Conservation (phyloP, 2,329 filamentous ascomycete genomes). For the Didymella pinodella region DNA sequence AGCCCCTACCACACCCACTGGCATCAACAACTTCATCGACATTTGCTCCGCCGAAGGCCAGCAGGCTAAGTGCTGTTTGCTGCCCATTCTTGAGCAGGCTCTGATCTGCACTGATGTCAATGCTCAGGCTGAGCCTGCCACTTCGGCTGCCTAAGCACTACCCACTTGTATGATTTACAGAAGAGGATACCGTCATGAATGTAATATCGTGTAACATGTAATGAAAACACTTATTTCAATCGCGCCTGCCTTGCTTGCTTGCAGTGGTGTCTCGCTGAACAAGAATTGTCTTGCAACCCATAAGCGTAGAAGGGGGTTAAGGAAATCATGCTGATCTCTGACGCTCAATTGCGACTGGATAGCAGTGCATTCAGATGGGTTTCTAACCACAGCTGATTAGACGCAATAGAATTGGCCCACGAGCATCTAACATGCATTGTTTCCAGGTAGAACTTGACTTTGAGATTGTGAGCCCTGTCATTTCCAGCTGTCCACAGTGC, state of each 20-base stretch:
- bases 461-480: neutral
- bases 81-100: constrained; percentile 59
- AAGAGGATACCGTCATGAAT: neutral
- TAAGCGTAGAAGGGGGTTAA: too few relatives aligned
- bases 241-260: too few relatives aligned
- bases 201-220: neutral
- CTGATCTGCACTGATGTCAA: constrained; percentile 50
- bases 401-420: neutral
- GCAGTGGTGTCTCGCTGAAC: too few relatives aligned
- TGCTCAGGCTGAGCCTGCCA: constrained; percentile 25
- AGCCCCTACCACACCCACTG: constrained; percentile 50
- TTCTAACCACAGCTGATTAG: neutral
- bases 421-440: neutral
- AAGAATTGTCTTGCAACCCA: neutral
- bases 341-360: neutral
- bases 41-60: constrained; percentile 61
- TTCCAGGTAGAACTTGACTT: too few relatives aligned
- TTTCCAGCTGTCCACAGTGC: neutral
- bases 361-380: neutral
- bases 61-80: constrained; percentile 65
- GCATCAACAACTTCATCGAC: constrained; percentile 55
- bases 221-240: neutral
- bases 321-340: neutral
- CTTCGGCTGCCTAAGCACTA: constrained; percentile 5
- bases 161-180: neutral